These are phyloP conservation scores for Coemansia sp. DNA, from an alignment of 192 early-diverging fungal genomes.

Conservation along the genomic window DNA sequence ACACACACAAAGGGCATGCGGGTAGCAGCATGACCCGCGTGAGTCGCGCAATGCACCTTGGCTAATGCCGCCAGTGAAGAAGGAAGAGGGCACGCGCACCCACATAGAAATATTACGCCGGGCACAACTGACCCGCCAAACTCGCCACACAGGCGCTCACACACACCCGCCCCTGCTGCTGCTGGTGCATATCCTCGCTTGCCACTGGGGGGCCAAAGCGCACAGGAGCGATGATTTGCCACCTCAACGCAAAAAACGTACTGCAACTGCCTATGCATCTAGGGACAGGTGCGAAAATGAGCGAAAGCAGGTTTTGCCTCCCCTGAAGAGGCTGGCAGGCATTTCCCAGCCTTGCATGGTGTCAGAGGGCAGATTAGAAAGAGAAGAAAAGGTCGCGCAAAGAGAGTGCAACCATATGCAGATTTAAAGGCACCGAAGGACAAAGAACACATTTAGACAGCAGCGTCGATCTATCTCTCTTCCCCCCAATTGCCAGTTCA, in stretches of 20 bases:
- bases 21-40: constrained; percentile 3
- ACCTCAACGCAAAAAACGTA: background rate
- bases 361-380: background rate
- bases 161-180: background rate
- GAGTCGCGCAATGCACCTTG: constrained; percentile 10
- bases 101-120: constrained; percentile 3
- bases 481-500: background rate
- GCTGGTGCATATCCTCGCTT: background rate
- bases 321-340: background rate
- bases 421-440: background rate
- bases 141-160: constrained; percentile 1
- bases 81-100: background rate
- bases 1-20: constrained; percentile 4
- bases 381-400: background rate
- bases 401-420: background rate
- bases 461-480: background rate
- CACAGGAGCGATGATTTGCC: background rate
- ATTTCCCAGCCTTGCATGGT: background rate
- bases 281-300: background rate
- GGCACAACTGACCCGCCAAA: background rate
- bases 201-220: background rate
- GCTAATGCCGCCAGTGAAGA: constrained; percentile 2
- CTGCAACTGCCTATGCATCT: background rate
- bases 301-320: background rate
- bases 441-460: background rate